Base-by-base conservation (phyloP, 495 filamentous ascomycete species). In the Penicillium lividum region DNA sequence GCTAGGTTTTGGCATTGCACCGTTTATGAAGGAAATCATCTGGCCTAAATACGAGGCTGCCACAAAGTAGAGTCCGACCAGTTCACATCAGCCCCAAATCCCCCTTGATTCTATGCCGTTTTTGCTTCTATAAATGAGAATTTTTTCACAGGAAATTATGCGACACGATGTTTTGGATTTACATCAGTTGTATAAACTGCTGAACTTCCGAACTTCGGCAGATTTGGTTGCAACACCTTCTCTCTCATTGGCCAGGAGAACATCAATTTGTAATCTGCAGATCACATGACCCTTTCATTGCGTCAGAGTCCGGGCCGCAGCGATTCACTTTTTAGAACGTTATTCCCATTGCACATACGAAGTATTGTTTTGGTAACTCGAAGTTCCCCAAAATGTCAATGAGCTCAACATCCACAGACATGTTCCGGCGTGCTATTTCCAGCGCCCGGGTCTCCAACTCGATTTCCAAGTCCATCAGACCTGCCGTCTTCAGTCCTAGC, bases 211-310 rank as follows among this genome's bases (percentile, higher is more conserved):
- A 53, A 45, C 9, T 33, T 67, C 61, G 61, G 64, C 57, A 47
- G 16, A 52, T 56, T 8, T 30, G 62, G 63, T 43, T 56, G 52
- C 62, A 74, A 73, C 54, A 33, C 31, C 16, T 46, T 18, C 7
- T 7, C 56, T 61, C 40, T 69, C 55, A 74, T 74, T 73, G 70
- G 71, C 42, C 36, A 33, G 3, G 4, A 9, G 15, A 33, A 5
- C 4, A 15, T 28, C 1, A 29, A 71, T 76, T 75, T 71, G 68
- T 76, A 69, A 76, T 68, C 25, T 62, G 36, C 8, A 54, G 22
- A 51, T 68, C 72, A 77, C 72, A 65, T 75, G 74, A 34, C 7
- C 13, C 10, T 50, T 43, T 42, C 56, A 77, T 75, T 77, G 74
- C 72, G 72, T 75, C 74, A 77, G 69, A 74, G 64, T 57, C 62